A percentile compares a stretch with the other conserved stretches of the same genome.
phyloP scores from a whole-genome alignment of 1,139 yeast genomes.

The Lodderomyces parapsilosis region DNA sequence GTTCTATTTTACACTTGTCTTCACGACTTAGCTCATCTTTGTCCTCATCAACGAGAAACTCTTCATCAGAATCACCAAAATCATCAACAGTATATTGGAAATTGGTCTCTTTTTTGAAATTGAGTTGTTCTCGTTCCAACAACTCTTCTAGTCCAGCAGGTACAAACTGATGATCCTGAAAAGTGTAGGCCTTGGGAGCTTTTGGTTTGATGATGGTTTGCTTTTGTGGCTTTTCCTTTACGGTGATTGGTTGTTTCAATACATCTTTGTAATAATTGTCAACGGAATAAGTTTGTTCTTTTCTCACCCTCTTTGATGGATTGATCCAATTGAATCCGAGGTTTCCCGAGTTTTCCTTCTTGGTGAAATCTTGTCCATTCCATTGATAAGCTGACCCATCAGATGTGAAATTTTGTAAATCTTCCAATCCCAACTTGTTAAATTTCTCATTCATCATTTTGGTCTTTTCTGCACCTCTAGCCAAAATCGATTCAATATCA shows the following conservation, averaged over 20 bases:
- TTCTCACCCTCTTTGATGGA: conserved; percentile 86
- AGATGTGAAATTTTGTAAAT: conserved; percentile 82
- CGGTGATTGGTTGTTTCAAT: conserved; percentile 42
- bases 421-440: conserved; percentile 84
- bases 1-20: conserved; percentile 51
- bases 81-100: conserved; percentile 62
- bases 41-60: conserved; percentile 52
- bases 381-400: conserved; percentile 93
- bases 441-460: conserved; percentile 74
- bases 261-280: conserved; percentile 89
- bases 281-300: conserved; percentile 82
- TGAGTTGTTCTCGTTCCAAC: conserved; percentile 75
- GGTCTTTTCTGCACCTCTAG: conserved; percentile 80
- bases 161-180: conserved; percentile 89
- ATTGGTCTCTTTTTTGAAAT: conserved; percentile 70
- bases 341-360: conserved; percentile 43
- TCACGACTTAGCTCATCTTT: conserved; percentile 39
- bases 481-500: conserved; percentile 78
- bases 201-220: conserved; percentile 27
- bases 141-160: conserved; percentile 63
- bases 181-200: conserved; percentile 70
- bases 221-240: conserved; percentile 8
- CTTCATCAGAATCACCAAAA: conserved; percentile 55
- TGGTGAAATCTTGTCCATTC: conserved; percentile 94
- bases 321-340: conserved; percentile 71